phyloP scores from a whole-genome alignment of 2,329 filamentous ascomycete genomes.

The Xylaria sp. region DNA sequence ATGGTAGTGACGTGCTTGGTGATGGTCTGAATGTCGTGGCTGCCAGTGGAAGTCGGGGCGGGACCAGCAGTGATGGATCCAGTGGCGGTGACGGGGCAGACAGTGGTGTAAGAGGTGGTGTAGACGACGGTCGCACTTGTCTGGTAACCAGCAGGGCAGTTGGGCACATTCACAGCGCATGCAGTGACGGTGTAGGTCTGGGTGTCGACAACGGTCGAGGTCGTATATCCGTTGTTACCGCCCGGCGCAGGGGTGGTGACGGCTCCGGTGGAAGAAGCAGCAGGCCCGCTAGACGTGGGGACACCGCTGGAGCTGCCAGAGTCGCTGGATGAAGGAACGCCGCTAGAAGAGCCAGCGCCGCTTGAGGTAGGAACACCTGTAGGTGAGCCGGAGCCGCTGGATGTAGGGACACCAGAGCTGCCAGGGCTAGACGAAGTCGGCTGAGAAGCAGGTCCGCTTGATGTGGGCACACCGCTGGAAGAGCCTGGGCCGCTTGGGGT shows the following conservation, averaged over 20 bases:
- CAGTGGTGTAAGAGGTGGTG: constrained; percentile 49
- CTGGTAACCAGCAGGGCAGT: constrained; percentile 55
- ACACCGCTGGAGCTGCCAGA: constrained; percentile 18
- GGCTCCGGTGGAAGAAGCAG: constrained; percentile 22
- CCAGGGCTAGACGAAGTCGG: neutral
- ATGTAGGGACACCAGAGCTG: neutral
- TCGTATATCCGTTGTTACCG: constrained; percentile 13
- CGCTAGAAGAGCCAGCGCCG: constrained; percentile 14
- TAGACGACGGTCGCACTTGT: constrained; percentile 51
- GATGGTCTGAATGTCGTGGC: constrained; percentile 39
- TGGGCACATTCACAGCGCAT: constrained; percentile 53
- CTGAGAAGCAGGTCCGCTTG: constrained; percentile 3
- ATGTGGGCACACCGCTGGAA: constrained; percentile 2
- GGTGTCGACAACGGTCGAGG: constrained; percentile 42
- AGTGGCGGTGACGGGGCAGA: constrained; percentile 46
- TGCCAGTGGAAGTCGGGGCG: constrained; percentile 31
- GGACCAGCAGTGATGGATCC: constrained; percentile 41
- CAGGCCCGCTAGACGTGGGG: constrained; percentile 26
- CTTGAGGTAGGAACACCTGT: constrained; percentile 13
- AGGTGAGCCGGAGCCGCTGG: constrained; percentile 10
- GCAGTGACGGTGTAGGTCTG: constrained; percentile 51
- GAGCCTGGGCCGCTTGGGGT: neutral
- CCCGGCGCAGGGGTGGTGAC: constrained; percentile 22
- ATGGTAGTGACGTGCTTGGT: constrained; percentile 44
- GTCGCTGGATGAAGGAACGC: constrained; percentile 15